Percentiles rank a stretch among this genome's conserved stretches.
Conservation (phyloP, 2,329 filamentous ascomycete genomes). For the Colletotrichum sansevieriae region DNA sequence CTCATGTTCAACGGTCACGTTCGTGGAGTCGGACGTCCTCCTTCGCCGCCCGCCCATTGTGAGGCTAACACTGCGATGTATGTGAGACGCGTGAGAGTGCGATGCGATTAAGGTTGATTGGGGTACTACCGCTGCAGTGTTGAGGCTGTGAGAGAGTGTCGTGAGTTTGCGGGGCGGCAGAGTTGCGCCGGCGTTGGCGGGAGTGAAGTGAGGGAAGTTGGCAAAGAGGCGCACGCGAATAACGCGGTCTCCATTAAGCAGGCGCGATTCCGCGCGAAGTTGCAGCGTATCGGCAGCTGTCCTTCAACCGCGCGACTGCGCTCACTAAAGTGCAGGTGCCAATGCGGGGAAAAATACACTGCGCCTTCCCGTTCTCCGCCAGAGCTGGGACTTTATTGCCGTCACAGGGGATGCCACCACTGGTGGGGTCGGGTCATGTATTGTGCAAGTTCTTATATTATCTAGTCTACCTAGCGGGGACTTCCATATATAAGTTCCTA, state of each 20-base stretch:
- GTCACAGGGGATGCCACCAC: slow-evolving; percentile 32
- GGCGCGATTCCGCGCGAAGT: slow-evolving; percentile 1
- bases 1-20: slow-evolving; percentile 56
- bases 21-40: slow-evolving; percentile 59
- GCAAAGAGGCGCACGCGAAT: slow-evolving; percentile 12
- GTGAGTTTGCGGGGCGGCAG: slow-evolving; percentile 20
- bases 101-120: neutral
- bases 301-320: neutral
- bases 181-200: slow-evolving; percentile 26
- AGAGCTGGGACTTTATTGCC: slow-evolving; percentile 20
- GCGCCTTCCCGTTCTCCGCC: slow-evolving; percentile 18
- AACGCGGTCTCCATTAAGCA: slow-evolving; percentile 38
- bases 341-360: slow-evolving; percentile 30
- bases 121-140: neutral
- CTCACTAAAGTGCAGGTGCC: no score
- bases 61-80: neutral
- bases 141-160: neutral
- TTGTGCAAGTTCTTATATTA: no score
- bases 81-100: neutral
- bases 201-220: neutral
- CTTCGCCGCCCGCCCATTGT: slow-evolving; percentile 56
- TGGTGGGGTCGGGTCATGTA: no score
- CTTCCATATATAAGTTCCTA: no score
- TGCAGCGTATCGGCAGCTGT: neutral
- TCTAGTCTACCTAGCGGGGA: no score